These are phyloP conservation scores for Scolecobasidium constrictum DNA, from an alignment of 2,329 filamentous ascomycete genomes.

Conservation along the genomic window DNA sequence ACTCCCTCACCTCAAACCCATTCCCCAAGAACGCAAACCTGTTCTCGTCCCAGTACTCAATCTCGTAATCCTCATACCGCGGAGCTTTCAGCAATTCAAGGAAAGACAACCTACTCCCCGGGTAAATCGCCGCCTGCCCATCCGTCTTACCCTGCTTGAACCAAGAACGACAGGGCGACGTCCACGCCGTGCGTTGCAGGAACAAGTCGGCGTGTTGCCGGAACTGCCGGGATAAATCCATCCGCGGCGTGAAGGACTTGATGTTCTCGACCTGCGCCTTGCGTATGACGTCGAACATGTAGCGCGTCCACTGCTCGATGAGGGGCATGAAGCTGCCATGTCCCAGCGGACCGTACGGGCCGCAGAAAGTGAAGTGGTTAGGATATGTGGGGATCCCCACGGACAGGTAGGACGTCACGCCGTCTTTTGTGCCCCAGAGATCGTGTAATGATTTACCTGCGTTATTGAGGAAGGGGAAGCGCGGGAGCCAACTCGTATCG, in stretches of 20 bases:
- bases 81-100: constrained; percentile 25
- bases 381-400: constrained; percentile 31
- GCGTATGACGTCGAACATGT: constrained; percentile 28
- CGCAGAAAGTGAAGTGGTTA: constrained; percentile 34
- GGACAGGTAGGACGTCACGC: constrained; percentile 30
- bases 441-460: constrained; percentile 19
- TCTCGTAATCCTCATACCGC: constrained; percentile 32
- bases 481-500: constrained; percentile 21
- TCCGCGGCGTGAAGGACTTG: constrained; percentile 25
- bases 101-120: constrained; percentile 27
- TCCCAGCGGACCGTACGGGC: constrained; percentile 29
- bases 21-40: constrained; percentile 32
- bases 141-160: constrained; percentile 26
- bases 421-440: constrained; percentile 23
- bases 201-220: constrained; percentile 30
- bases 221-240: constrained; percentile 21
- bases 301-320: constrained; percentile 28
- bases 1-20: constrained; percentile 33
- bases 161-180: constrained; percentile 22
- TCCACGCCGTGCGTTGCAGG: constrained; percentile 27
- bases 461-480: constrained; percentile 17
- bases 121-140: constrained; percentile 28
- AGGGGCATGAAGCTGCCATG: constrained; percentile 31
- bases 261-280: constrained; percentile 33
- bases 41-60: constrained; percentile 28